Evolutionary conservation across 2,329 filamentous ascomycete genomes (phyloP), one percentile per base, ranked within the genome.

Genomic region (Monosporascus sp.): DNA sequence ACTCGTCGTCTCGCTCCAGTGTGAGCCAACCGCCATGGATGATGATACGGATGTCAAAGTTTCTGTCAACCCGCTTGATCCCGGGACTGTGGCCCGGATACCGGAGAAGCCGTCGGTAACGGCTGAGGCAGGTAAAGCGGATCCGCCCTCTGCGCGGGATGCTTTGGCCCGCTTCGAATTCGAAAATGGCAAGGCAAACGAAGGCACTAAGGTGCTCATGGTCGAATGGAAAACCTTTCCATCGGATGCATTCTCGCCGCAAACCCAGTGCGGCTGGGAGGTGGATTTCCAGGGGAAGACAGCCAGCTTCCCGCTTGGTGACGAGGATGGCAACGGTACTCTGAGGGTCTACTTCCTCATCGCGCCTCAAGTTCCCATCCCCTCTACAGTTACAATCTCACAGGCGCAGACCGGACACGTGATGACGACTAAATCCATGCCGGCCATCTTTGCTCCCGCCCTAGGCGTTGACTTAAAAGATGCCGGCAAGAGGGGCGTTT

Each of bases 171-270:
- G 91, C 54, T 96, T 95, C 71, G 91, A 96, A 68, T 95, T 96
- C 66, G 88, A 92, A 70, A 77, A 82, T 0, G 87, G 85, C 37
- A 82, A 81, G 67, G 87, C 84, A 48, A 89, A 90, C 63, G 87
- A 92, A 59, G 90, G 90, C 41, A 95, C 90, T 57, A 96, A 96
- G 75, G 86, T 96, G 58, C 75, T 96, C 62, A 94, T 96, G 90
- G 86, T 96, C 39, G 90, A 96, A 69, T 96, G 91, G 91, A 84
- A 89, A 66, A 68, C 71, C 39, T 35, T 49, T 20, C 48, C 48
- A 9, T 58, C 60, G 25, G 59, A 59, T 50, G 79, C 78, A 20
- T 11, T 52, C 25, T n/a, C 47, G 37, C 49, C 55, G 15, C 18
- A 56, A 18, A 59, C 59, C 15, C 55, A 61, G 37, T 56, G 61